Conservation (phyloP, 1,284 basidiomycete species). For the Rhizoctonia solani region DNA sequence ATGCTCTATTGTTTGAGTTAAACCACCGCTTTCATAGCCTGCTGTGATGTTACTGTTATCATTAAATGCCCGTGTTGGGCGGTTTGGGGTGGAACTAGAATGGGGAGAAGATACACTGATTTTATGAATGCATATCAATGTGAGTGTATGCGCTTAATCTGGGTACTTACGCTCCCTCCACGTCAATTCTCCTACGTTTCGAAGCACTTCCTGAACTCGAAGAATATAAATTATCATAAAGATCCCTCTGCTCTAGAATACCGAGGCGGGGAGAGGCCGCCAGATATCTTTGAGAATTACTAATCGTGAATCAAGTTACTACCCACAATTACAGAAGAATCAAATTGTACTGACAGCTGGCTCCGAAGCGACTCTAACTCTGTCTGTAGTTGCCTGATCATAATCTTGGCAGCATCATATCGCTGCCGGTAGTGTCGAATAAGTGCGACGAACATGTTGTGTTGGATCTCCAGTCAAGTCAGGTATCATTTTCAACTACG, state of each 20-base stretch:
- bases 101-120: conserved; percentile 14
- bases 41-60: background rate
- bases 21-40: background rate
- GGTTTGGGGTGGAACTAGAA: background rate
- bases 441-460: conserved; percentile 69
- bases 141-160: conserved; percentile 21
- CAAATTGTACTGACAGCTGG: conserved; percentile 19
- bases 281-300: background rate
- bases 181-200: conserved; percentile 17
- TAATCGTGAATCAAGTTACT: background rate
- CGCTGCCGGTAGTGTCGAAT: conserved; percentile 62
- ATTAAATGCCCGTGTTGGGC: background rate
- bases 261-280: background rate
- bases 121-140: background rate
- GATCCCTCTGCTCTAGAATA: background rate
- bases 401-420: conserved; percentile 55
- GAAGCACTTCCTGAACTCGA: conserved; percentile 3
- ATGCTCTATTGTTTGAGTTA: background rate
- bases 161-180: background rate
- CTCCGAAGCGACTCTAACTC: conserved; percentile 39
- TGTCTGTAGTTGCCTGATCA: conserved; percentile 54
- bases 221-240: conserved; percentile 13
- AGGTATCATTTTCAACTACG: conserved; percentile 13
- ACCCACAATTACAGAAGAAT: background rate
- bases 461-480: conserved; percentile 63